These are phyloP conservation scores for Dioszegia crocea DNA, from an alignment of 768 basidiomycete species.

Conservation along the genomic window DNA sequence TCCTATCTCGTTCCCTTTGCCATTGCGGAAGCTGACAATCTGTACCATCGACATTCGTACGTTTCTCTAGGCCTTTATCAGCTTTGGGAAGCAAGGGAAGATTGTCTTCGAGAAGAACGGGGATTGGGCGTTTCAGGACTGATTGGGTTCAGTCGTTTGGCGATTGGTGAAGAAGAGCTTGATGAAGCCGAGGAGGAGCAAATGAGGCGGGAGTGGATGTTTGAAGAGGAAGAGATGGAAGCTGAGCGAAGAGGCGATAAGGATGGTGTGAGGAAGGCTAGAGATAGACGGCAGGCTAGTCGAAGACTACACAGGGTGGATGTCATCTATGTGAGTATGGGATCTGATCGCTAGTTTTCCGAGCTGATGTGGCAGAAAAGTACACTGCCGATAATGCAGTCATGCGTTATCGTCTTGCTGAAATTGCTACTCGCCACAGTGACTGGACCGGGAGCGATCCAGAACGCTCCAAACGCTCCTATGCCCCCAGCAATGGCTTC, in stretches of 20 bases:
- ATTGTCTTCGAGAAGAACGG: slow-evolving; percentile 89
- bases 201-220: slow-evolving; percentile 38
- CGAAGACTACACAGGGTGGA: slow-evolving; percentile 86
- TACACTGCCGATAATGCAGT: slow-evolving; percentile 75
- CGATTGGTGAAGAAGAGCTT: slow-evolving; percentile 33
- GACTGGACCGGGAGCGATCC: slow-evolving; percentile 61
- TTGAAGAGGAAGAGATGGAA: slow-evolving; percentile 65
- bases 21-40: slow-evolving; percentile 87
- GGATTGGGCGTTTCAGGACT: slow-evolving; percentile 61
- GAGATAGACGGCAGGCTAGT: slow-evolving; percentile 54
- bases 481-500: slow-evolving; percentile 25
- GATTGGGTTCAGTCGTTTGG: slow-evolving; percentile 35
- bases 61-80: slow-evolving; percentile 76
- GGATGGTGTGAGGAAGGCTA: slow-evolving; percentile 29
- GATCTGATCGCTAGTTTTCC: background rate
- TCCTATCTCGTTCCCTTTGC: slow-evolving; percentile 82
- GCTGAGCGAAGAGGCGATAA: slow-evolving; percentile 27
- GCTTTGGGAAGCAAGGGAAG: slow-evolving; percentile 92
- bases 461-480: slow-evolving; percentile 9
- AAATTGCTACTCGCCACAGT: slow-evolving; percentile 91
- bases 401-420: slow-evolving; percentile 86
- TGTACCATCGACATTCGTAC: slow-evolving; percentile 87
- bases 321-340: slow-evolving; percentile 73
- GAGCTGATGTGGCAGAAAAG: slow-evolving; percentile 59
- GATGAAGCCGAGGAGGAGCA: slow-evolving; percentile 41